Evolutionary conservation across 768 basidiomycete species (phyloP), one percentile per base, ranked within the genome.

Genomic region (Butyriboletus loyo): DNA sequence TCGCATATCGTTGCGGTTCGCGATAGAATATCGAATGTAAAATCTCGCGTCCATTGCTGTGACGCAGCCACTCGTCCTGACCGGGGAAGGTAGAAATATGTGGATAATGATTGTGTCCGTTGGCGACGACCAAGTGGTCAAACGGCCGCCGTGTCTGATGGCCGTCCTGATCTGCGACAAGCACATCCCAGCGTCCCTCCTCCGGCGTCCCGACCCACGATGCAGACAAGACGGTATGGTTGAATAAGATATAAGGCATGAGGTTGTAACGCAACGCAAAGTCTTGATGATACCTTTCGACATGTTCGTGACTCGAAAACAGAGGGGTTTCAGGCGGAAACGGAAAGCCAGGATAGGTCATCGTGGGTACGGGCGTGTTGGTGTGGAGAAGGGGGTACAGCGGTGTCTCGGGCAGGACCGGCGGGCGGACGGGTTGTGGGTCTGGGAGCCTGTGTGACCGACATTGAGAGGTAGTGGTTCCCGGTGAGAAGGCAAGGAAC

Each of bases 341-440:
- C 0, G 82, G 76, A 63, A 81, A 78, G 8, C 69, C 62, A n/a
- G 81, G 81, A 57, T 77, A 81, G 1, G 82, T 77, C 81, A 84
- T 84, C 9, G 72, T 74, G 2, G 82, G 82, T 4, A 77, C 72
- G 14, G 81, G 80, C 0, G 78, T 80, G 62, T 84, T 84, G 14
- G 78, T 81, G 50, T 65, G 75, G 17, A 85, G 71, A 13, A 65
- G 69, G 5, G 81, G 80, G 54, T 85, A 85, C 7, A 82, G 56
- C 0, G 81, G 78, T 0, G 79, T 80, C 60, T 80, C 75, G 2
- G 83, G 82, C 5, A 85, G 65, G 2, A 60, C 56, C 5, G 82
- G 81, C 17, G 79, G 79, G 19, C 60, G 57, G 2, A 70, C 60
- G 15, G 52, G 46, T 6, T 61, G 54, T 3, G 58, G 52, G 17